Conservation (phyloP, 1,139 yeast species). For the Pichia sp. region DNA sequence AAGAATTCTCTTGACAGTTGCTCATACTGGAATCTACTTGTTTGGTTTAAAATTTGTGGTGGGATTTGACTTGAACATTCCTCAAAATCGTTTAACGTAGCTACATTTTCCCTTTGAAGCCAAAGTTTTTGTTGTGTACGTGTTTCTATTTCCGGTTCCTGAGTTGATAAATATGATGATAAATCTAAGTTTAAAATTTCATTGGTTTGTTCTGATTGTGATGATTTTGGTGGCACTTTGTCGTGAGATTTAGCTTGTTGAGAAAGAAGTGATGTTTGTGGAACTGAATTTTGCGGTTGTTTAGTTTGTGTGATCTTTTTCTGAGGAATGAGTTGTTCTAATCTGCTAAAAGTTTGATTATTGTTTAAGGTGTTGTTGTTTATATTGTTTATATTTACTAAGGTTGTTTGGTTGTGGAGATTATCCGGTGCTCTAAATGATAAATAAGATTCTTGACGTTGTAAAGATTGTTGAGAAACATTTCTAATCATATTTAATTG, state of each 20-base stretch:
- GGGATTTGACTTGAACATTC: constrained; percentile 10
- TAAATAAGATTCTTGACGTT: constrained; percentile 21
- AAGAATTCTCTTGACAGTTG: constrained; percentile 67
- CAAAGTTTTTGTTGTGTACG: constrained; percentile 79
- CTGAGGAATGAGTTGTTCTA: background rate
- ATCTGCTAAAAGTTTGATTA: background rate
- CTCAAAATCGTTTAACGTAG: constrained; percentile 24
- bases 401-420: background rate
- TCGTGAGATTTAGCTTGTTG: background rate
- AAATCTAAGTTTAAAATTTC: constrained; percentile 14
- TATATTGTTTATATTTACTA: background rate
- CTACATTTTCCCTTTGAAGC: constrained; percentile 63
- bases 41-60: constrained; percentile 8
- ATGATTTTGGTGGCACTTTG: background rate
- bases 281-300: background rate
- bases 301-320: background rate
- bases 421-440: constrained; percentile 15
- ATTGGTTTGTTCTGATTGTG: background rate
- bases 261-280: background rate
- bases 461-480: constrained; percentile 16
- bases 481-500: constrained; percentile 4
- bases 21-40: constrained; percentile 61
- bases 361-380: background rate
- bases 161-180: constrained; percentile 20
- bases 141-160: constrained; percentile 42